A percentile compares a stretch with the other conserved stretches of the same genome.
phyloP scores from a whole-genome alignment of 306 rosid species.

The Pachyrhizus erosus region DNA sequence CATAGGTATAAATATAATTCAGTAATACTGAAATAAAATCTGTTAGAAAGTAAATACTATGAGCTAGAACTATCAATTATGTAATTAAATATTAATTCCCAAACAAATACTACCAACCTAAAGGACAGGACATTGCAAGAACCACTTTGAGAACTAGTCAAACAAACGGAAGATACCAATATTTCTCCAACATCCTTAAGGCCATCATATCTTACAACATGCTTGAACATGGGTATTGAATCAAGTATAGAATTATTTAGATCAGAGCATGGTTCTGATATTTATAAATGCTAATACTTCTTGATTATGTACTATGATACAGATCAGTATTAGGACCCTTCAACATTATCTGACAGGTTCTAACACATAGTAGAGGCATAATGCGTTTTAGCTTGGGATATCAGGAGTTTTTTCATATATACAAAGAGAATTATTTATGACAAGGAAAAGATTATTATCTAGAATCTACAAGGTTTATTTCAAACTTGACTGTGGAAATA shows the following conservation, averaged over 20 bases:
- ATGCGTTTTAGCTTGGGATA: not conserved
- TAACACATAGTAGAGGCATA: not conserved
- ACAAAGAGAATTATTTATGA: not conserved
- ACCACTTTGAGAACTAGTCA: constrained; percentile 3
- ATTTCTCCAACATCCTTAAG: not conserved
- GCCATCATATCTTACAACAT: constrained; percentile 22
- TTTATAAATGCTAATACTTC: not conserved
- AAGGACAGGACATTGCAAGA: not conserved
- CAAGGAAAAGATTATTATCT: not conserved
- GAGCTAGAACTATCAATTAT: not conserved
- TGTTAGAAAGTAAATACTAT: constrained; percentile 22
- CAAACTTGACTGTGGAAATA: not conserved
- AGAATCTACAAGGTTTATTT: not conserved
- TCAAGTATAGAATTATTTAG: constrained; percentile 12
- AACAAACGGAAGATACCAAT: not conserved
- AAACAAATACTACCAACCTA: not conserved
- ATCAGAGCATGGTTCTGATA: not conserved
- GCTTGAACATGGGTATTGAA: constrained; percentile 12
- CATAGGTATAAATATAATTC: not conserved
- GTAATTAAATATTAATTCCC: not conserved
- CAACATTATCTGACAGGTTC: not conserved
- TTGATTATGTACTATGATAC: constrained; percentile 26
- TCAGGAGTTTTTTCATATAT: not conserved
- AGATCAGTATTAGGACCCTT: not conserved
- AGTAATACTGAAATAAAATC: constrained; percentile 1